Conservation (phyloP, 2,329 filamentous ascomycete species). For the Fusarium buharicum region DNA sequence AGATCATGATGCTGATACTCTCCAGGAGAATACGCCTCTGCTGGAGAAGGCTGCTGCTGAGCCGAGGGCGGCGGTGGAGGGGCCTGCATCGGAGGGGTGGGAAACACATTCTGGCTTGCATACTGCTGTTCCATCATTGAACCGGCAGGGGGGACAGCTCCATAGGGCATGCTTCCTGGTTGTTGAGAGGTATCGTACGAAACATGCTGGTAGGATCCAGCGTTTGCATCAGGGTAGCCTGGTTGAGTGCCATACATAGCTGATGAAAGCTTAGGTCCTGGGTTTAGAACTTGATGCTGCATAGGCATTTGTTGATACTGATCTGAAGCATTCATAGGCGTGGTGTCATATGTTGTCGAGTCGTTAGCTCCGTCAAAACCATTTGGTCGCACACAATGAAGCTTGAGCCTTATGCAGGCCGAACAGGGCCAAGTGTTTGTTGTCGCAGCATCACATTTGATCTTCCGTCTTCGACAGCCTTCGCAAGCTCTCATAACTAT, state of each 20-base stretch:
- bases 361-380: slow-evolving; percentile 67
- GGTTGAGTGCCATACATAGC: slow-evolving; percentile 60
- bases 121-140: slow-evolving; percentile 65
- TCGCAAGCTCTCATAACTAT: slow-evolving; percentile 97
- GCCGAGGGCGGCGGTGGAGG: slow-evolving; percentile 35
- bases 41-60: slow-evolving; percentile 52
- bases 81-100: slow-evolving; percentile 60
- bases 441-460: slow-evolving; percentile 96
- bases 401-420: slow-evolving; percentile 89
- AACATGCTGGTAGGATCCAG: slow-evolving; percentile 59
- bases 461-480: slow-evolving; percentile 93
- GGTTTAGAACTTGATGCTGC: slow-evolving; percentile 58
- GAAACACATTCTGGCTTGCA: slow-evolving; percentile 60
- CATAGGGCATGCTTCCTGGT: slow-evolving; percentile 64
- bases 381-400: slow-evolving; percentile 91
- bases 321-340: slow-evolving; percentile 47
- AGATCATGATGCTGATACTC: slow-evolving; percentile 77
- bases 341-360: slow-evolving; percentile 49
- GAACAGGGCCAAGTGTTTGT: slow-evolving; percentile 98
- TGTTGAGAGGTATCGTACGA: slow-evolving; percentile 59
- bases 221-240: slow-evolving; percentile 59
- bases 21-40: slow-evolving; percentile 67
- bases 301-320: slow-evolving; percentile 63
- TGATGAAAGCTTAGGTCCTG: slow-evolving; percentile 53
- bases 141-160: slow-evolving; percentile 60